These are phyloP conservation scores for Geosiphon pyriformis DNA, from an alignment of 192 early-diverging fungal species.

Conservation along the genomic window DNA sequence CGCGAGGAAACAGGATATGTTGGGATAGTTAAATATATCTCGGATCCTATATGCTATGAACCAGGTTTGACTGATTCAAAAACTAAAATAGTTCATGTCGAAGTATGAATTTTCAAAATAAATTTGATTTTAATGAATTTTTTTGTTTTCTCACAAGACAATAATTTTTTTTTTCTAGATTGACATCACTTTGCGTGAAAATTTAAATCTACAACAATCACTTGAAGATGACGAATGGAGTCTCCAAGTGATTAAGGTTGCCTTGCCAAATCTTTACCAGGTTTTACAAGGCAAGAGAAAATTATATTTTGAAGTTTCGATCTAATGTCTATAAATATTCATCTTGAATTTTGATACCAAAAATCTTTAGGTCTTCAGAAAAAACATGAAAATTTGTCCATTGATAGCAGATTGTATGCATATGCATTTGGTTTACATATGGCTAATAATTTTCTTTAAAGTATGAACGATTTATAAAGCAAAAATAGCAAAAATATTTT, in stretches of 20 bases:
- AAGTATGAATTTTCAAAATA: conserved; percentile 23
- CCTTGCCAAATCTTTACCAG: conserved; percentile 29
- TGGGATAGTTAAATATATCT: conserved; percentile 22
- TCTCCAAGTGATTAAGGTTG: conserved; percentile 37
- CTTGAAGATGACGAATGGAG: conserved; percentile 52
- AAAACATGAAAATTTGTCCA: conserved; percentile 4
- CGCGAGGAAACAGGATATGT: conserved; percentile 45
- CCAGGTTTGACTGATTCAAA: conserved; percentile 47
- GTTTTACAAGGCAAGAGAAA: conserved; percentile 36
- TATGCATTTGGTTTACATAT: conserved; percentile 16
- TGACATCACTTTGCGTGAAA: conserved; percentile 10
- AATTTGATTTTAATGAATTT: neutral
- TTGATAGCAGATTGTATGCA: conserved; percentile 23
- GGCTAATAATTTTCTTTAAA: no score
- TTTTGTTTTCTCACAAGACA: neutral
- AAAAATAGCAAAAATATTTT: no score
- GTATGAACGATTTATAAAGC: no score
- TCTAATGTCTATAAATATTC: neutral
- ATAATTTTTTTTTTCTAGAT: conserved; percentile 18
- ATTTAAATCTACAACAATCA: conserved; percentile 28
- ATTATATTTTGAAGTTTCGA: neutral
- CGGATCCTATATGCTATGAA: conserved; percentile 39
- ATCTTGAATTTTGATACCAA: neutral
- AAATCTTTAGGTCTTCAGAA: neutral
- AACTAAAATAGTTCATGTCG: conserved; percentile 32